phyloP scores from a whole-genome alignment of 805 yeast genomes.

The Lachancea quebecensis region DNA sequence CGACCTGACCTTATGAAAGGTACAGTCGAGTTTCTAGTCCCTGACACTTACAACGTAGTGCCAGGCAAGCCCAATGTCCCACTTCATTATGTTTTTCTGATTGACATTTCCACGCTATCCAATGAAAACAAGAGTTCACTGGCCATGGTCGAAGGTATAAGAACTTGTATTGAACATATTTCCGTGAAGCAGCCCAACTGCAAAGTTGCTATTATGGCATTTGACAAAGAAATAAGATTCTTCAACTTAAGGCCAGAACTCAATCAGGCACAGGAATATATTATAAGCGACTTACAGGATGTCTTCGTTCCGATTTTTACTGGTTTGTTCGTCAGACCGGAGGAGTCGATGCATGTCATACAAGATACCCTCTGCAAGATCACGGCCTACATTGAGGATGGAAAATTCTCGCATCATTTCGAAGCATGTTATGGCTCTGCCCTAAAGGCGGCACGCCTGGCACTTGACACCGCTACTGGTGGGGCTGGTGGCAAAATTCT shows the following conservation, averaged over 20 bases:
- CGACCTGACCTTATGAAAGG: conserved; percentile 77
- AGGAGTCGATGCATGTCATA: conserved; percentile 54
- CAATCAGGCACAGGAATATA: conserved; percentile 49
- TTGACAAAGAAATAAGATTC: conserved; percentile 64
- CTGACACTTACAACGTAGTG: conserved; percentile 56
- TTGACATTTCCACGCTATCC: conserved; percentile 62
- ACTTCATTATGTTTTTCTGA: conserved; percentile 62
- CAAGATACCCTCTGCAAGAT: conserved; percentile 56
- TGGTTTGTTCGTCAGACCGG: conserved; percentile 78
- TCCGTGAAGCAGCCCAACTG: conserved; percentile 34
- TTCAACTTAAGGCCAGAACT: conserved; percentile 56
- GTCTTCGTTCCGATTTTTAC: conserved; percentile 66
- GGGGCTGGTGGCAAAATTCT: conserved; percentile 82
- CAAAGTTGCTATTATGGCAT: conserved; percentile 67
- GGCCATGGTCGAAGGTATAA: conserved; percentile 63
- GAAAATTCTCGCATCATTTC: conserved; percentile 22
- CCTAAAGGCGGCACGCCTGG: conserved; percentile 55
- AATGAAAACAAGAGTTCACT: conserved; percentile 47
- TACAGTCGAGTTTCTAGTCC: conserved; percentile 78
- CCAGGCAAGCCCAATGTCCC: conserved; percentile 38
- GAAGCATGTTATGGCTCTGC: conserved; percentile 81
- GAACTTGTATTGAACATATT: conserved; percentile 41
- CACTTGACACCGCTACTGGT: conserved; percentile 42
- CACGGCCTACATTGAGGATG: conserved; percentile 32
- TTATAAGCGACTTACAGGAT: conserved; percentile 55